Percentiles rank a stretch among this genome's conserved stretches.
These are phyloP conservation scores for Cladosporium sp. DNA, from an alignment of 2,329 filamentous ascomycete species.

Conservation along the genomic window DNA sequence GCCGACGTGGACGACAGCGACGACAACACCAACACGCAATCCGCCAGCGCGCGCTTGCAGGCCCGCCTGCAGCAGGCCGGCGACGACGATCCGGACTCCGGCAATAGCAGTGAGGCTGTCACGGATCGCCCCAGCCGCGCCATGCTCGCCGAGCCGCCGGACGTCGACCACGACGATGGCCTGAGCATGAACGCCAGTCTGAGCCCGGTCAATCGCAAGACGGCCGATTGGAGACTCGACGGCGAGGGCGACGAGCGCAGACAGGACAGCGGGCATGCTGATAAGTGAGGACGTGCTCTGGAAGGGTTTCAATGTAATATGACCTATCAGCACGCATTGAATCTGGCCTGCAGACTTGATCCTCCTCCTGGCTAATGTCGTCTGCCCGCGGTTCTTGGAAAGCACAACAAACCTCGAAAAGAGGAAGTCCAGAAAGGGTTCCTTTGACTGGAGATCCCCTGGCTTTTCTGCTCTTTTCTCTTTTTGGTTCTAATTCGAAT, in stretches of 20 bases:
- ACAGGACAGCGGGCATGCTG: slow-evolving; percentile 10
- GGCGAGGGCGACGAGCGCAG: slow-evolving; percentile 1
- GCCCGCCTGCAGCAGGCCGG: not conserved
- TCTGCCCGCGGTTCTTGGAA: too few species aligned
- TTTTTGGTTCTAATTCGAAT: not conserved
- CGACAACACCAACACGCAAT: slow-evolving; percentile 1
- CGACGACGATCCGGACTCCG: slow-evolving; percentile 2
- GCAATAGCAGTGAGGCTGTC: slow-evolving; percentile 10
- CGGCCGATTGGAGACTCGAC: not conserved
- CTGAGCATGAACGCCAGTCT: slow-evolving; percentile 4
- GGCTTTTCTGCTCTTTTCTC: too few species aligned
- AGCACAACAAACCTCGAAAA: too few species aligned
- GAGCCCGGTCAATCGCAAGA: not conserved
- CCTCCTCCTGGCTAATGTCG: too few species aligned
- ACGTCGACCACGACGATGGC: slow-evolving; percentile 9
- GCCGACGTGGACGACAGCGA: slow-evolving; percentile 6
- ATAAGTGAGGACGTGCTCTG: not conserved
- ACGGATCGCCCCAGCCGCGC: slow-evolving; percentile 7
- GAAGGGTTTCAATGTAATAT: not conserved
- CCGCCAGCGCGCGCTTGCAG: not conserved
- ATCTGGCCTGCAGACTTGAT: too few species aligned
- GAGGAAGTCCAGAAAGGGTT: too few species aligned
- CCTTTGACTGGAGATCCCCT: too few species aligned
- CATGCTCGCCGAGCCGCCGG: slow-evolving; percentile 8
- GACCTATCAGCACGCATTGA: too few species aligned